Evolutionary conservation across 331 rosid species (phyloP).

Genomic region (Quercus phellos): DNA sequence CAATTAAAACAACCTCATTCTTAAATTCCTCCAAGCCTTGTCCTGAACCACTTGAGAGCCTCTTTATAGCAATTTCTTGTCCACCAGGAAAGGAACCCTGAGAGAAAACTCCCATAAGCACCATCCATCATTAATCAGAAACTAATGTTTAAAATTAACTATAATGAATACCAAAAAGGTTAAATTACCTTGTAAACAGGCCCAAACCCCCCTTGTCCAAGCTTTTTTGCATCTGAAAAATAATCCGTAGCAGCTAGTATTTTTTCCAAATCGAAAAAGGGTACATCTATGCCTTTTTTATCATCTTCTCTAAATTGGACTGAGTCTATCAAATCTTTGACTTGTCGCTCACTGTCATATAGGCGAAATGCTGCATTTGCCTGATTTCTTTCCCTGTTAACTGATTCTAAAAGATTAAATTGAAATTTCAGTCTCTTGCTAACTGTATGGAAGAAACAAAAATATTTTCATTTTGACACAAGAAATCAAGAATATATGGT

Average conservation of each 20-base stretch:
- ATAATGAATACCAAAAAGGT: not conserved
- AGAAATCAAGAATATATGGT: no score
- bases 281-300: slow-evolving; percentile 36
- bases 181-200: not conserved
- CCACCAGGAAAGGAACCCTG: not conserved
- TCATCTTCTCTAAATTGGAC: slow-evolving; percentile 31
- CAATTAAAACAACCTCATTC: not conserved
- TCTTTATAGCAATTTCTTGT: not conserved
- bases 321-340: slow-evolving; percentile 34
- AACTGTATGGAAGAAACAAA: no score
- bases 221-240: slow-evolving; percentile 23
- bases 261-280: slow-evolving; percentile 33
- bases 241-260: slow-evolving; percentile 27
- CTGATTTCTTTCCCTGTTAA: not conserved
- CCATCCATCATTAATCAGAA: not conserved
- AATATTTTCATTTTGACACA: no score
- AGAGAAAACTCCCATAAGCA: not conserved
- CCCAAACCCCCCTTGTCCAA: not conserved
- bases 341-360: slow-evolving; percentile 29
- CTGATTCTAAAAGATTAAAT: not conserved
- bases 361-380: slow-evolving; percentile 17
- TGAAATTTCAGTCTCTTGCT: no score
- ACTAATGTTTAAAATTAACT: no score
- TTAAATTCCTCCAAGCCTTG: not conserved
- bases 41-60: not conserved